phyloP scores from a whole-genome alignment of 768 basidiomycete genomes.

The Inosperma sp. region DNA sequence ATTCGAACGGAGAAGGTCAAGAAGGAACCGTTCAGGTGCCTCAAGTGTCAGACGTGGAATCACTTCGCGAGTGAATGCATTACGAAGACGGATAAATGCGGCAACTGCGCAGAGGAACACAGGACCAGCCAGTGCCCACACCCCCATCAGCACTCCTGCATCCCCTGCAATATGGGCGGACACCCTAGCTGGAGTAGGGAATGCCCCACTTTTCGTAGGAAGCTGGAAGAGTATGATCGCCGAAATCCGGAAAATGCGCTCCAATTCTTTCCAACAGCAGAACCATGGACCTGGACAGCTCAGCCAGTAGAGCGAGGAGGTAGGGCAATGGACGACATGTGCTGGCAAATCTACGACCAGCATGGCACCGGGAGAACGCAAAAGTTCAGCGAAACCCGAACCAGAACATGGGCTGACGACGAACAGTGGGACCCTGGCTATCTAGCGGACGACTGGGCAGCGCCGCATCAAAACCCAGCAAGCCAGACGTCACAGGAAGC shows the following conservation, averaged over 20 bases:
- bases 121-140: neutral
- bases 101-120: neutral
- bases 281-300: neutral
- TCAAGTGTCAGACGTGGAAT: neutral
- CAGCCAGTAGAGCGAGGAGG: too few species aligned
- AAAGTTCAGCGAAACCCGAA: too few species aligned
- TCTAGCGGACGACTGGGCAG: too few species aligned
- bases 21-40: neutral
- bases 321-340: too few species aligned
- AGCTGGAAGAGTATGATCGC: constrained; percentile 10
- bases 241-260: constrained; percentile 18
- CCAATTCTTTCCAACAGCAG: constrained; percentile 17
- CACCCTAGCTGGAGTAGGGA: constrained; percentile 13
- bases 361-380: too few species aligned
- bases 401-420: too few species aligned
- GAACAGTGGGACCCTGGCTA: too few species aligned
- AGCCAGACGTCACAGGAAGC: too few species aligned
- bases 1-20: neutral
- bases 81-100: neutral
- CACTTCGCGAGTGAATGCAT: neutral
- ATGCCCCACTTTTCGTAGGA: constrained; percentile 17
- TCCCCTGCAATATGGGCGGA: constrained; percentile 11
- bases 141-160: constrained; percentile 13
- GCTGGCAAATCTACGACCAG: too few species aligned
- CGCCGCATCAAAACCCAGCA: too few species aligned